Conservation (phyloP, 768 basidiomycete genomes). For the Chiua virens region DNA sequence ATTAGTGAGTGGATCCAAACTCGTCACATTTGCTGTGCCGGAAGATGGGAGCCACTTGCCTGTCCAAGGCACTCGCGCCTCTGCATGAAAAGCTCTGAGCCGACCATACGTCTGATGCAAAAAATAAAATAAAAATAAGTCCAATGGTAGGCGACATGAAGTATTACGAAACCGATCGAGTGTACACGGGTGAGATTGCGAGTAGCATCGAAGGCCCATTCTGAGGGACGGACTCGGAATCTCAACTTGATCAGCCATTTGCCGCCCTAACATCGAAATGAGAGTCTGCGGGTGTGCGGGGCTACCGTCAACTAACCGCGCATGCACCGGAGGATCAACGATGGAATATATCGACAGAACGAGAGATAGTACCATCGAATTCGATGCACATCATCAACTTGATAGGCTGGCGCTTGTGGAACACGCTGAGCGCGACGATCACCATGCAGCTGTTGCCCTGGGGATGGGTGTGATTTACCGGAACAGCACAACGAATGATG, state of each 20-base stretch:
- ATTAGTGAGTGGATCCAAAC: not conserved
- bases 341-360: slow-evolving; percentile 33
- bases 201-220: slow-evolving; percentile 11
- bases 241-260: too few relatives aligned
- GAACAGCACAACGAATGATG: slow-evolving; percentile 13
- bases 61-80: slow-evolving; percentile 5
- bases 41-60: slow-evolving; percentile 5
- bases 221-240: too few relatives aligned
- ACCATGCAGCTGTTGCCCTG: slow-evolving; percentile 40
- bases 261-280: too few relatives aligned
- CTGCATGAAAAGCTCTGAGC: slow-evolving; percentile 19
- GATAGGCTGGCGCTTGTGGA: slow-evolving; percentile 34
- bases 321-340: too few relatives aligned
- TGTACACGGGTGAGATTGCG: slow-evolving; percentile 13
- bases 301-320: too few relatives aligned
- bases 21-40: too few relatives aligned
- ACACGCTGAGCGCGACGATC: slow-evolving; percentile 41
- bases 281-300: too few relatives aligned
- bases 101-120: slow-evolving; percentile 8
- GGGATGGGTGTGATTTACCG: slow-evolving; percentile 26
- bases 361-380: slow-evolving; percentile 35
- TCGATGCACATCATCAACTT: slow-evolving; percentile 35
- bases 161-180: slow-evolving; percentile 7
- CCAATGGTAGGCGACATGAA: too few relatives aligned
- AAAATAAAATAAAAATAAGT: not conserved